Conservation (phyloP, 2,329 filamentous ascomycete species). For the Meredithiella fracta region DNA sequence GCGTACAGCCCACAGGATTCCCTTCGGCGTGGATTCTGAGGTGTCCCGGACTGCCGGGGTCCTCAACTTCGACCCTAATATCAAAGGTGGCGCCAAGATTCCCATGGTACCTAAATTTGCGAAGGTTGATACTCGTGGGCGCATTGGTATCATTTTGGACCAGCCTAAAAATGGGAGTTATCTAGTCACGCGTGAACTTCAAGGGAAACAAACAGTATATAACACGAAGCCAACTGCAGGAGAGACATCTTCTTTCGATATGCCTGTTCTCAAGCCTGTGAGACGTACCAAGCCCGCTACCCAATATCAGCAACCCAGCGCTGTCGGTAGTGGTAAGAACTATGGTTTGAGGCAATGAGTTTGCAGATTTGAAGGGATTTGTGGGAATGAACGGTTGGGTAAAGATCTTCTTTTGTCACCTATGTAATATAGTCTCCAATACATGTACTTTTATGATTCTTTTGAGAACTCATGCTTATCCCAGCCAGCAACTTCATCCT, state of each 20-base stretch:
- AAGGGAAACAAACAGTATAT: slow-evolving; percentile 23
- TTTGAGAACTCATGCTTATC: not conserved
- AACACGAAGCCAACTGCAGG: slow-evolving; percentile 14
- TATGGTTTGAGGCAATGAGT: slow-evolving; percentile 23
- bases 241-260: not conserved
- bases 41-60: slow-evolving; percentile 15
- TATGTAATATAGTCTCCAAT: slow-evolving; percentile 13
- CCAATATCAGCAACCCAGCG: slow-evolving; percentile 10
- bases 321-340: slow-evolving; percentile 23
- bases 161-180: slow-evolving; percentile 25
- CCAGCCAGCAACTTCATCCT: no score
- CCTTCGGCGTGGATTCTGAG: slow-evolving; percentile 6
- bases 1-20: slow-evolving; percentile 22
- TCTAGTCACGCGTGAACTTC: slow-evolving; percentile 21
- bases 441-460: slow-evolving; percentile 12
- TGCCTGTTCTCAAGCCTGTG: not conserved
- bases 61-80: slow-evolving; percentile 27
- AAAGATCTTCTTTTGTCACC: not conserved
- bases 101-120: slow-evolving; percentile 31
- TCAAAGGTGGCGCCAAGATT: slow-evolving; percentile 37
- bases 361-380: not conserved
- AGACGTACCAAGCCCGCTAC: not conserved
- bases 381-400: not conserved
- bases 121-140: slow-evolving; percentile 33
- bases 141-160: slow-evolving; percentile 28